phyloP scores from a whole-genome alignment of 257 asterid genomes.

The Solanum arcanum region DNA sequence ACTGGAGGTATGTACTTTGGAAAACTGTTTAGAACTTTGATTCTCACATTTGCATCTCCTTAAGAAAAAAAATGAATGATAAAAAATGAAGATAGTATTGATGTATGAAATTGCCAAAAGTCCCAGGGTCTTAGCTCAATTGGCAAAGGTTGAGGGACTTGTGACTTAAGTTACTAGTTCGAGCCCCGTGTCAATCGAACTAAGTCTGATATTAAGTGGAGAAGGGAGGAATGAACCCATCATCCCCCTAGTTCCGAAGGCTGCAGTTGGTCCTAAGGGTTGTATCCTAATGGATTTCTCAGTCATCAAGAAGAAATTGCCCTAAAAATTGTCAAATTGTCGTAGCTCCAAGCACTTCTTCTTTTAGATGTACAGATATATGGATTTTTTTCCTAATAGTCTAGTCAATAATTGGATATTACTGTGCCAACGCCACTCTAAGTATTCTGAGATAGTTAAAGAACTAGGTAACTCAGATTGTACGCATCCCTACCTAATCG shows the following conservation, averaged over 20 bases:
- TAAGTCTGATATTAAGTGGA: not conserved
- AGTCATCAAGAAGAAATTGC: not conserved
- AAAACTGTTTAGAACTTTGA: not conserved
- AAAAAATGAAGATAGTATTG: not conserved
- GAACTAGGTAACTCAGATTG: not conserved
- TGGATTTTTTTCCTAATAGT: not conserved
- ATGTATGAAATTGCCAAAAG: not conserved
- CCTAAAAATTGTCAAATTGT: not conserved
- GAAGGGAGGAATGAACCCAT: not conserved
- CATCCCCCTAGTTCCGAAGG: not conserved
- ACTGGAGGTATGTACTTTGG: slow-evolving; percentile 39
- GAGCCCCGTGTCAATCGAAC: not conserved
- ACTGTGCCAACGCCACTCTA: not conserved
- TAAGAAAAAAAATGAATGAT: not conserved
- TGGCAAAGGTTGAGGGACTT: not conserved
- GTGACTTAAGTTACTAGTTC: not conserved
- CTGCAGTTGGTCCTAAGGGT: not conserved
- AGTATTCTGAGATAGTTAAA: not conserved
- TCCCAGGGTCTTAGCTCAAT: not conserved
- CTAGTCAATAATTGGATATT: not conserved
- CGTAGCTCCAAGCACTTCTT: not conserved
- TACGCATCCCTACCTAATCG: not conserved
- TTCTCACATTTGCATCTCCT: not conserved
- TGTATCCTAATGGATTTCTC: not conserved
- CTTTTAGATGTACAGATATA: not conserved